These are phyloP conservation scores for Westerdykella sp. DNA, from an alignment of 2,329 filamentous ascomycete species.

Conservation along the genomic window DNA sequence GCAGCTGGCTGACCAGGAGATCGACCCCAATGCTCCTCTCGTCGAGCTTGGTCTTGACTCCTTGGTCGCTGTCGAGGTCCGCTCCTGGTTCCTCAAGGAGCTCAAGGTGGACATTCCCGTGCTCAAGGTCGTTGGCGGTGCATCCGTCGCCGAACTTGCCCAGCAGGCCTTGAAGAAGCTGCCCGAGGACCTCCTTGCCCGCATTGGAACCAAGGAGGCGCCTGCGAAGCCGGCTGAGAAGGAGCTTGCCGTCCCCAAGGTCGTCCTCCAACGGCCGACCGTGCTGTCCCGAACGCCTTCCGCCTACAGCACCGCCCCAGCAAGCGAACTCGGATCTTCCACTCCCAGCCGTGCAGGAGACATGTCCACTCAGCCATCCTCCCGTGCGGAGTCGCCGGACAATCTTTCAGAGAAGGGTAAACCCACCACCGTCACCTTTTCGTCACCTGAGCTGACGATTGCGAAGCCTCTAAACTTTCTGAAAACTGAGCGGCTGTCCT, in stretches of 20 bases:
- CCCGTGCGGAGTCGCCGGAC: too few species aligned
- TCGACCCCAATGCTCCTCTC: conserved; percentile 36
- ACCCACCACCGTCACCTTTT: too few species aligned
- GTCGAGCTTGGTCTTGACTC: conserved; percentile 37
- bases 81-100: conserved; percentile 47
- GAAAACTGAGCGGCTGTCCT: conserved; percentile 30
- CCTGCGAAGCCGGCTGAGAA: background rate
- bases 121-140: conserved; percentile 41
- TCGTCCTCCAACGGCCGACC: too few species aligned
- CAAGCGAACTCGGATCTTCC: too few species aligned
- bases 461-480: too few species aligned
- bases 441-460: too few species aligned
- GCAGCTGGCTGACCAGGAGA: conserved; percentile 1
- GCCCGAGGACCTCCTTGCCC: background rate
- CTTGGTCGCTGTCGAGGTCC: conserved; percentile 37
- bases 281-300: too few species aligned
- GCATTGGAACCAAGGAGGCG: background rate
- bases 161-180: conserved; percentile 3
- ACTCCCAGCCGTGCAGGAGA: too few species aligned
- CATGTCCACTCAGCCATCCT: too few species aligned
- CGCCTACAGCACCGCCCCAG: too few species aligned
- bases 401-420: too few species aligned
- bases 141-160: conserved; percentile 5
- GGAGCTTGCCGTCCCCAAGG: background rate
- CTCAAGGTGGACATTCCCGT: conserved; percentile 43